A percentile compares a stretch with the other conserved stretches of the same genome.
Evolutionary conservation across 2,329 filamentous ascomycete species (phyloP).

Genomic region (Epichloe glyceriae): DNA sequence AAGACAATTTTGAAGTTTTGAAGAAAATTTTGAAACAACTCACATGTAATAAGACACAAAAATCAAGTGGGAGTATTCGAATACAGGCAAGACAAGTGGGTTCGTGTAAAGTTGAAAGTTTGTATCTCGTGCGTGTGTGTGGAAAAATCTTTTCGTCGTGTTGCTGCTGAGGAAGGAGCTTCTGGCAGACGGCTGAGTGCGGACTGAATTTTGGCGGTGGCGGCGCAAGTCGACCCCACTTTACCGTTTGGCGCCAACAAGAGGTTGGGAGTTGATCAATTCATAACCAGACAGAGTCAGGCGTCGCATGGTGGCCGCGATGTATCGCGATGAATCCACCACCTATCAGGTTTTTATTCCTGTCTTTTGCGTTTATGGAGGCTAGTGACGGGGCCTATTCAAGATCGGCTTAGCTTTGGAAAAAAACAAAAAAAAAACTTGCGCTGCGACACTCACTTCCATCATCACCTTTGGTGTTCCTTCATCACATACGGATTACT

Average conservation of each 20-base stretch:
- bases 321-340: too few relatives aligned
- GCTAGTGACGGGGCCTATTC: too few relatives aligned
- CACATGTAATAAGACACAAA: not conserved
- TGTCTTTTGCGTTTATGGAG: too few relatives aligned
- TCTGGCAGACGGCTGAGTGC: not conserved
- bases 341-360: too few relatives aligned
- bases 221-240: slow-evolving; percentile 4
- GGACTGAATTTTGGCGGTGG: slow-evolving; percentile 1
- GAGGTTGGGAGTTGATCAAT: slow-evolving; percentile 3
- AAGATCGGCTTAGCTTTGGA: too few relatives aligned
- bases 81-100: not conserved
- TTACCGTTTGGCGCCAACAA: not conserved
- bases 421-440: too few relatives aligned
- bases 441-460: too few relatives aligned
- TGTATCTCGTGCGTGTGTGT: not conserved
- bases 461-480: too few relatives aligned
- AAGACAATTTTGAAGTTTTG: not conserved
- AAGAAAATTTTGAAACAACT: not conserved
- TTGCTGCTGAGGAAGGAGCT: not conserved
- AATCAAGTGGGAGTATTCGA: not conserved
- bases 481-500: too few relatives aligned
- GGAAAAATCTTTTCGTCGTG: not conserved
- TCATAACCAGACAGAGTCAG: too few relatives aligned
- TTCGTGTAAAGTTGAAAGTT: not conserved
- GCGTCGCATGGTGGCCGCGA: too few relatives aligned